Evolutionary conservation across 495 filamentous ascomycete genomes (phyloP), one percentile per base, ranked within the genome.

Genomic region (Bathelium albidoporum): DNA sequence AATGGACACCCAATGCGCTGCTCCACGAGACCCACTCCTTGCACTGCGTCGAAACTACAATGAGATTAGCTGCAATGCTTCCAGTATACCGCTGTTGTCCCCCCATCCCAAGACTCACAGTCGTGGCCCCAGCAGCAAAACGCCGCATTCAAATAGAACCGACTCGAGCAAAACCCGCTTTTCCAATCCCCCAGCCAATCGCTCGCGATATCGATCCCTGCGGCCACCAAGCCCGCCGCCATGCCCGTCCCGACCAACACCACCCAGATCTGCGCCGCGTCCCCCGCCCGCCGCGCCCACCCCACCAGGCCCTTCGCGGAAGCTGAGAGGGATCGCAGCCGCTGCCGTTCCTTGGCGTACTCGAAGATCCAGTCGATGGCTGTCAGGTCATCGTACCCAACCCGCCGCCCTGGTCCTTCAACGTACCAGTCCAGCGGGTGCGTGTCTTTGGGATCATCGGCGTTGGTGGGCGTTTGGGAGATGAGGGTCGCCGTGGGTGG

Each of bases 311-410:
- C 89, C 31, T 84, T 82, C 10, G 87, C 80, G 64, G 79, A 85
- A 1, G 86, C 84, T 59, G 83, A 86, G 11, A 98, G 78, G 18
- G 88, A 78, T 10, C 90, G 82, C 66, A 94, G 82, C 45, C 94
- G 83, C 73, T 96, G 90, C 20, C 94, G 83, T 74, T 98, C 94
- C 74, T 97, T 97, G 28, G 91, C 94, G 73, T 98, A 96, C 74
- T 98, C 94, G 71, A 96, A 97, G 68, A 97, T 97, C 94, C 94
- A 98, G 77, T 98, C 94, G 73, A 98, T 98, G 16, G 95, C 94
- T 16, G 95, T 97, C 70, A 97, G 81, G 77, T 98, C 89, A 68
- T 96, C 94, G 75, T 98, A 98, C 59, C 88, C 91, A 29, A 97
- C 91, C 69, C 94, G 85, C 59, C 92, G 82, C 1, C 94, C 94